phyloP scores from a whole-genome alignment of 305 asterid genomes.

The Fraxinus velutina region DNA sequence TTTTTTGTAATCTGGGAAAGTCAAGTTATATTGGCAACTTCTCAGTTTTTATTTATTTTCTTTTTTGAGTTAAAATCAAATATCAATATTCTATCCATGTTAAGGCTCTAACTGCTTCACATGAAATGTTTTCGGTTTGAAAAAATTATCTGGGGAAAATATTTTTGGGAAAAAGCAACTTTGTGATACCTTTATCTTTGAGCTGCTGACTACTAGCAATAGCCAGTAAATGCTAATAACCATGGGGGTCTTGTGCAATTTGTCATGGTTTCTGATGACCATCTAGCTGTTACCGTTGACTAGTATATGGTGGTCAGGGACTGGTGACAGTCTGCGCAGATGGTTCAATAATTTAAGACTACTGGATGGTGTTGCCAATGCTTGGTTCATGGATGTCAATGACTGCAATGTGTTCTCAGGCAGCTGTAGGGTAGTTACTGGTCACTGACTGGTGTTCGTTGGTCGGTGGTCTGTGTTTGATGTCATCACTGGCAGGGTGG shows the following conservation, averaged over 20 bases:
- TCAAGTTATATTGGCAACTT: background rate
- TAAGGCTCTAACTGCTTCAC: background rate
- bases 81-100: background rate
- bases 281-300: background rate
- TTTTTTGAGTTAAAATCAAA: background rate
- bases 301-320: background rate
- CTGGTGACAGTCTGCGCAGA: background rate
- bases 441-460: background rate
- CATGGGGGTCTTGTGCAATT: background rate
- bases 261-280: background rate
- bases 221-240: background rate
- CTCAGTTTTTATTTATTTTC: background rate
- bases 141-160: background rate
- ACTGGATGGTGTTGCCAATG: background rate
- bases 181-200: background rate
- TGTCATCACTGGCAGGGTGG: background rate
- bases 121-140: background rate
- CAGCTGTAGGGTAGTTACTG: background rate
- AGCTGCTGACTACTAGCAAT: background rate
- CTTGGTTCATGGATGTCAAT: background rate
- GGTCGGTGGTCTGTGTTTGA: background rate
- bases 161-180: background rate
- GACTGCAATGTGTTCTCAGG: background rate
- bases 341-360: background rate
- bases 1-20: background rate